These are phyloP conservation scores for Acer negundo DNA, from an alignment of 345 rosid genomes.

Conservation along the genomic window DNA sequence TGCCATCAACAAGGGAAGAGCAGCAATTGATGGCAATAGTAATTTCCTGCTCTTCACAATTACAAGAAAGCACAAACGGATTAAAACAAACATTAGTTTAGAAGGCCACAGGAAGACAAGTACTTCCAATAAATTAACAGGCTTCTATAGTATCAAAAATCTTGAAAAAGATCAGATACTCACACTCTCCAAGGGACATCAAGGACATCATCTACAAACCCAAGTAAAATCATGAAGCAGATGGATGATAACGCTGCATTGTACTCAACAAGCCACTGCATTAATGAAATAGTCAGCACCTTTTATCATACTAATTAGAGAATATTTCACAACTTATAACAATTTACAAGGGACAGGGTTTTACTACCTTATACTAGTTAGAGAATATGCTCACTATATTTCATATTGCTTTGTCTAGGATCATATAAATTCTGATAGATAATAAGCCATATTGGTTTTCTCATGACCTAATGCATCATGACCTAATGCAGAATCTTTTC, in stretches of 20 bases:
- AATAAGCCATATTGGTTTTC: neutral
- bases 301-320: slow-evolving; percentile 1
- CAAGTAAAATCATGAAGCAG: slow-evolving; percentile 97
- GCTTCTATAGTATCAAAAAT: neutral
- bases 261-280: slow-evolving; percentile 99
- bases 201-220: slow-evolving; percentile 93
- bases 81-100: slow-evolving; percentile 7
- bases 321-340: neutral
- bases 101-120: slow-evolving; percentile 8
- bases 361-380: neutral
- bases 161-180: slow-evolving; percentile 39
- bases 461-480: neutral
- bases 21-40: slow-evolving; percentile 87
- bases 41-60: slow-evolving; percentile 69
- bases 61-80: slow-evolving; percentile 20
- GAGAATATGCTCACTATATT: neutral
- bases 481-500: neutral
- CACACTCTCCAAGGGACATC: slow-evolving; percentile 99
- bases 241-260: slow-evolving; percentile 94
- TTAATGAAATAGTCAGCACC: slow-evolving; percentile 21
- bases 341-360: slow-evolving; percentile 14
- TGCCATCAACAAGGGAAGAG: slow-evolving; percentile 96
- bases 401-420: neutral
- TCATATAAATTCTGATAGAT: neutral
- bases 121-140: slow-evolving; percentile 3